Base-by-base conservation (phyloP, 257 asterid species). In the Leonotis leonurus region DNA sequence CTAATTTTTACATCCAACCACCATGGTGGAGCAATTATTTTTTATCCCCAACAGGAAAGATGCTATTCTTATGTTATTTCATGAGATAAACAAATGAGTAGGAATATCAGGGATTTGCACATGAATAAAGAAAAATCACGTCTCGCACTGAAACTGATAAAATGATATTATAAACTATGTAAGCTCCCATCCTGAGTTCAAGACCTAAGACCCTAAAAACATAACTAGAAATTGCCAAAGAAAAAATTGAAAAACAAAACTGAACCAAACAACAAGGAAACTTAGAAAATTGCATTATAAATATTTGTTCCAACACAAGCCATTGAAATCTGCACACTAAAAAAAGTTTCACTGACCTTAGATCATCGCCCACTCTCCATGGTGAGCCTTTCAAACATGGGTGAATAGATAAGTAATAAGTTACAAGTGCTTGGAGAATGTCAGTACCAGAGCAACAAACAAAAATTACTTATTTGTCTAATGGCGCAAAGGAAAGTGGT, bases 261-360 rank as follows among this genome's bases (percentile, higher is more conserved):
- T 37, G 58, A 64, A 72, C 57, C 48, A 70, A n/a, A 65, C 22
- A 40, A 50, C 58, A 53, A 3, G 11, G 36, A 5, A 56, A 45
- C 60, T 56, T 10, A 39, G 33, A 60, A 17, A 67, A 59, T 57
- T 53, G 75, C 14, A 67, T 35, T 20, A n/a, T n/a, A 63, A 65
- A 53, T 44, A 69, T 24, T 26, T 35, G 64, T 20, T 50, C 60
- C 61, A n/a, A n/a, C n/a, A 53, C 36, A 55, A 60, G 67, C 64
- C 74, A 74, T 30, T 24, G 67, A 70, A 60, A 72, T 57, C 71
- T 67, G 75, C 35, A 39, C 55, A 49, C 36, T 54, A 72, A 65
- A 80, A 77, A 81, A 73, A 69, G 74, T 76, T 70, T 51, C 72
- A 65, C 73, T 43, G 71, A 65, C 77, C 71, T 65, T 58, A 67